Conservation (phyloP, 768 basidiomycete genomes). For the Lentinula guzmanii region DNA sequence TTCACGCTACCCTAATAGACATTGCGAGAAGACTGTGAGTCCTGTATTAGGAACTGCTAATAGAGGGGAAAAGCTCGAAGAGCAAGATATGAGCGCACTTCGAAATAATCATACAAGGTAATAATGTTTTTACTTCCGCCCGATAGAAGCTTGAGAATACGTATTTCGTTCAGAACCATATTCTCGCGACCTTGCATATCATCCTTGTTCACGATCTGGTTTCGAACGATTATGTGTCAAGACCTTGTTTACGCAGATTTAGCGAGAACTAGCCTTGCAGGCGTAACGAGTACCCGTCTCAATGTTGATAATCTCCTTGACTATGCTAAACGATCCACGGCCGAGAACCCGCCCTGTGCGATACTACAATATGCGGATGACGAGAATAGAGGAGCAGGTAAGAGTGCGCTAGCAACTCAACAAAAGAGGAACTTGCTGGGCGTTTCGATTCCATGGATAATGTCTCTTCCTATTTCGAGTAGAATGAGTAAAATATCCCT, state of each 20-base stretch:
- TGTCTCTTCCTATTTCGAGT: too few relatives aligned
- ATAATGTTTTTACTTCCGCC: conserved; percentile 67
- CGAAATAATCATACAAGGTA: conserved; percentile 70
- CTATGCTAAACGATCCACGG: conserved; percentile 66
- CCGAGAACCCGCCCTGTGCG: conserved; percentile 56
- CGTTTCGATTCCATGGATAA: too few relatives aligned
- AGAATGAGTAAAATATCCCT: too few relatives aligned
- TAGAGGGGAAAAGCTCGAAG: too few relatives aligned
- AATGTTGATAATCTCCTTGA: conserved; percentile 69
- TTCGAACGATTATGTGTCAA: conserved; percentile 40
- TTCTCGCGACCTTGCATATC: conserved; percentile 73
- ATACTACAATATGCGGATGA: conserved; percentile 26
- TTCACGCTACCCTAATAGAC: too few relatives aligned
- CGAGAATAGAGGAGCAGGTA: too few relatives aligned
- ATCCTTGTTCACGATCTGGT: conserved; percentile 76
- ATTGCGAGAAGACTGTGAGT: too few relatives aligned
- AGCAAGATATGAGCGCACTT: conserved; percentile 27
- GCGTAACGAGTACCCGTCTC: conserved; percentile 39
- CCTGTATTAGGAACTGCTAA: too few relatives aligned
- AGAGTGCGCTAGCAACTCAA: too few relatives aligned
- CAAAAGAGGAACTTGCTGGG: too few relatives aligned
- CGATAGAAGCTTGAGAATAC: conserved; percentile 66
- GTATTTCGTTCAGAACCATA: conserved; percentile 76
- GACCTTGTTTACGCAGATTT: too few relatives aligned
- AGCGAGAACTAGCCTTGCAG: not conserved